Base-by-base conservation (phyloP, 345 rosid species). In the Anastatica hierochuntica region DNA sequence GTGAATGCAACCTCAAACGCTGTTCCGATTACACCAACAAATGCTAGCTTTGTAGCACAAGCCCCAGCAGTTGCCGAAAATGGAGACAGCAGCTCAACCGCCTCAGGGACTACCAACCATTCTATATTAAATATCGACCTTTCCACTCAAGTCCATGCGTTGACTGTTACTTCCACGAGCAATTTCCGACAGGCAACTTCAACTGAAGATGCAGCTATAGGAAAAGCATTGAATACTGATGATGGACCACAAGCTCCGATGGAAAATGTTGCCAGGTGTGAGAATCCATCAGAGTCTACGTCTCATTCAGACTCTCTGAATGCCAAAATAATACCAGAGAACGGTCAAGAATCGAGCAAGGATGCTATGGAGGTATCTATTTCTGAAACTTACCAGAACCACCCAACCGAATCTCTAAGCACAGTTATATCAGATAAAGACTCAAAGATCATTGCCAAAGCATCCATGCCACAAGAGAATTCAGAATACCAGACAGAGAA, bases 201-300 rank as follows among this genome's bases (percentile, higher is more conserved):
- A 49, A 17, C 45, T 23, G 63, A 64, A 35, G 63, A 35, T 64
- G 52, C 12, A 49, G 51, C 21, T 36, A 10, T 37, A 37, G 60
- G 53, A 24, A 13, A 44, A 52, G 46, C 53, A 4, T 10, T 53
- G 18, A 37, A 43, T 34, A 35, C 42, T 14, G 19, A 30, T 45
- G 33, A 43, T 44, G 60, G 38, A 53, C 23, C 14, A 43, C 21
- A 36, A 53, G 47, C 33, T 41, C 40, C 33, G 36, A 4, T 14
- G 47, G 54, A 36, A 53, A 27, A 44, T 18, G 33, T 24, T 42
- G 33, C 46, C 14, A 12, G 40, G 53, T 23, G 27, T 3, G n/a
- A n/a, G n/a, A n/a, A n/a, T n/a, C n/a, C n/a, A n/a, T n/a, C n/a
- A n/a, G n/a, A n/a, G n/a, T n/a, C n/a, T n/a, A n/a, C n/a, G n/a